phyloP scores from a whole-genome alignment of 345 rosid species.

The Trapa incisa region DNA sequence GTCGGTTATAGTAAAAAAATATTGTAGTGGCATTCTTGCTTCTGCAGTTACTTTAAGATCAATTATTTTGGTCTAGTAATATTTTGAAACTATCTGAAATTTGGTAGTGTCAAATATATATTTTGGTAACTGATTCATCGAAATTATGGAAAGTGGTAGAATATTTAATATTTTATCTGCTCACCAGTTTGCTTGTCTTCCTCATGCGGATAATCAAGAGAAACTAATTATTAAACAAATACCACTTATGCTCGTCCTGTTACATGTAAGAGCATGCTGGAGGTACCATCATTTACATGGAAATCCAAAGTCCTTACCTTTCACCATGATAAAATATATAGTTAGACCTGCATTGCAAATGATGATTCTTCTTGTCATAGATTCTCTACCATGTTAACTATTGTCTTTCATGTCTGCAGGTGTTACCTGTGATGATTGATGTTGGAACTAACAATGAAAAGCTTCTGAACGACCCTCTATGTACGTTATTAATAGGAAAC shows the following conservation, averaged over 20 bases:
- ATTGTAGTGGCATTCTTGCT: not conserved
- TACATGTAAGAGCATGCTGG: not conserved
- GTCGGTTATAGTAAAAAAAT: not conserved
- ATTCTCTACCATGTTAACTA: not conserved
- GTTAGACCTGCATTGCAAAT: not conserved
- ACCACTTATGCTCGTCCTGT: not conserved
- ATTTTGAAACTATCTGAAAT: not conserved
- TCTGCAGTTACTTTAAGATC: not conserved
- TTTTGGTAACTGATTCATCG: not conserved
- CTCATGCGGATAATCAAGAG: not conserved
- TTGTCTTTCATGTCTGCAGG: conserved; percentile 26
- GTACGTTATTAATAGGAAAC: conserved; percentile 30
- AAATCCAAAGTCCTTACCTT: not conserved
- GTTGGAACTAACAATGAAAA: conserved; percentile 96
- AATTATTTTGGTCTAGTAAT: not conserved
- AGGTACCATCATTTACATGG: not conserved
- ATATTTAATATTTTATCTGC: not conserved
- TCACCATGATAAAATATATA: not conserved
- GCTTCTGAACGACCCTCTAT: conserved; percentile 67
- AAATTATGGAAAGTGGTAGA: not conserved
- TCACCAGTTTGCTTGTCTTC: not conserved
- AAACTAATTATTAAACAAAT: not conserved
- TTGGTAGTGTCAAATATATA: not conserved
- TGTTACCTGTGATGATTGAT: conserved; percentile 98
- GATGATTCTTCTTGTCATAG: not conserved